Evolutionary conservation across 2,329 filamentous ascomycete species (phyloP).

Genomic region (Ophiostoma quercus): DNA sequence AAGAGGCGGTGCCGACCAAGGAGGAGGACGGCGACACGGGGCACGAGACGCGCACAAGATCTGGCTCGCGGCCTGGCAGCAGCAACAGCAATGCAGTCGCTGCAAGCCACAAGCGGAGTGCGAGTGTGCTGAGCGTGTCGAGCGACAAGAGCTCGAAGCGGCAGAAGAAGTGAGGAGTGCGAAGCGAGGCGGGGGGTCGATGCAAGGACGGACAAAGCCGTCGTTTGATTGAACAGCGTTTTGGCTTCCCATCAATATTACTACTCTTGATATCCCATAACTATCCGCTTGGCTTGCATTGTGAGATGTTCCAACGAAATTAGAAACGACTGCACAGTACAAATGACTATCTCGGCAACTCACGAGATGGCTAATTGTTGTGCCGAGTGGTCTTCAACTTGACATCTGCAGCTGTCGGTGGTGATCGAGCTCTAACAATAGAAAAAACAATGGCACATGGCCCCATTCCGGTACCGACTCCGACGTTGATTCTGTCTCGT

Average conservation of each 20-base stretch:
- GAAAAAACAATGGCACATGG: not conserved
- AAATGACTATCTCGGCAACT: not conserved
- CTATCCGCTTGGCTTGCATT: not conserved
- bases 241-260: not conserved
- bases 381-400: not conserved
- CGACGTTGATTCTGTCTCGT: not conserved
- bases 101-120: conserved; percentile 64
- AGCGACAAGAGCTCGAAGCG: conserved; percentile 61
- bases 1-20: conserved; percentile 21
- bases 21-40: conserved; percentile 29
- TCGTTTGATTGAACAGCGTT: not conserved
- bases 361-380: not conserved
- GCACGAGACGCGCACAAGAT: conserved; percentile 28
- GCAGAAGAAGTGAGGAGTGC: conserved; percentile 46
- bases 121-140: conserved; percentile 67
- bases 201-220: not conserved
- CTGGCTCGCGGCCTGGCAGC: conserved; percentile 32
- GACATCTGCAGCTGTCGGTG: not conserved
- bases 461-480: not conserved
- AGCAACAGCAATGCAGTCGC: conserved; percentile 25
- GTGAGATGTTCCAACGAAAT: not conserved
- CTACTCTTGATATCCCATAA: not conserved
- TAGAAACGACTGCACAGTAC: not conserved
- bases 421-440: not conserved
- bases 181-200: conserved; percentile 33